Evolutionary conservation across 2,329 filamentous ascomycete genomes (phyloP).

Genomic region (Cladosporium sphaerospermum): DNA sequence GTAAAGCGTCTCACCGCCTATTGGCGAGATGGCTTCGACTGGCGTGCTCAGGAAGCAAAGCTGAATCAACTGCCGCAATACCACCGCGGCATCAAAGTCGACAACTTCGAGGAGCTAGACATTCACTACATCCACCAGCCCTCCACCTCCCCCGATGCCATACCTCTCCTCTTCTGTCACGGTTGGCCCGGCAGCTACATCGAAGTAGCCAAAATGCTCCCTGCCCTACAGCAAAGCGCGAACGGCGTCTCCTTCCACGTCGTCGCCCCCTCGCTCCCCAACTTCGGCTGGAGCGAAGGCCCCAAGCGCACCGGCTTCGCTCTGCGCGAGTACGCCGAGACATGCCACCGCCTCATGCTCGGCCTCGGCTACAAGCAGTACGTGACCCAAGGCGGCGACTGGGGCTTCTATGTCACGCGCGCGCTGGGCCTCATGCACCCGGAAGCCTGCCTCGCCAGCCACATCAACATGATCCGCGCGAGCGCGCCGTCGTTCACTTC

Average conservation of each 20-base stretch:
- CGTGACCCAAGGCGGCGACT: conserved; percentile 57
- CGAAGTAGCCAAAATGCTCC: conserved; percentile 58
- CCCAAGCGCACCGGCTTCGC: conserved; percentile 52
- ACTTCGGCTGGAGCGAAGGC: conserved; percentile 49
- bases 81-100: conserved; percentile 46
- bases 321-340: conserved; percentile 56
- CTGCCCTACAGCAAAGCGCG: conserved; percentile 34
- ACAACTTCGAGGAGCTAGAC: conserved; percentile 54
- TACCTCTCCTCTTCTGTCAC: conserved; percentile 63
- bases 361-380: conserved; percentile 60
- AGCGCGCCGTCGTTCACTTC: conserved; percentile 44
- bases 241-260: conserved; percentile 46
- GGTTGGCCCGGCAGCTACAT: conserved; percentile 65
- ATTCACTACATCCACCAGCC: conserved; percentile 60
- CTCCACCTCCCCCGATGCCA: conserved; percentile 45
- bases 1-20: conserved; percentile 53
- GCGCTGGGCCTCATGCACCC: conserved; percentile 56
- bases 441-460: conserved; percentile 50
- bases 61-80: conserved; percentile 59
- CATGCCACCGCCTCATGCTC: conserved; percentile 63
- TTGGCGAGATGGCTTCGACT: conserved; percentile 56
- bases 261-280: conserved; percentile 50
- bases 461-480: conserved; percentile 56
- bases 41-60: conserved; percentile 52
- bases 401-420: conserved; percentile 62